phyloP scores from a whole-genome alignment of 2,329 filamentous ascomycete genomes.

The Beauveria asiatica region DNA sequence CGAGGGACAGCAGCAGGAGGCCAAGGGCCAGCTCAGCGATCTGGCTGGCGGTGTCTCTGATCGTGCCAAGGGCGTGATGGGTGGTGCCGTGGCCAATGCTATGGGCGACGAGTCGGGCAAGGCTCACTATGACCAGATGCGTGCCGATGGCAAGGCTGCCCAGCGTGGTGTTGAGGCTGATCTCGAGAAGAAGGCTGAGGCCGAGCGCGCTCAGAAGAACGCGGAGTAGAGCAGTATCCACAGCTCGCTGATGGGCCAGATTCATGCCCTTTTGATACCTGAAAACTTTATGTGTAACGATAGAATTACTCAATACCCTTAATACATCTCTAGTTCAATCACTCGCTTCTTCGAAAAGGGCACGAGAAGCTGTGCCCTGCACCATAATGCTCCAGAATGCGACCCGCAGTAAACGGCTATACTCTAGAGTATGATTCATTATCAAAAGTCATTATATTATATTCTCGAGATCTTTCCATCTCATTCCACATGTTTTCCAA shows the following conservation, averaged over 20 bases:
- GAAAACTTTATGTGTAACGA: conserved; percentile 8
- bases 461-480: too few species aligned
- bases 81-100: conserved; percentile 60
- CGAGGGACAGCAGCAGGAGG: conserved; percentile 73
- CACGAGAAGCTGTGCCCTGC: neutral
- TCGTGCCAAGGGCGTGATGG: conserved; percentile 63
- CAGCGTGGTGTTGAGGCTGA: conserved; percentile 79
- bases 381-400: neutral
- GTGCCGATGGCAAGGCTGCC: conserved; percentile 75
- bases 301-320: conserved; percentile 1
- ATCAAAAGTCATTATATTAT: neutral
- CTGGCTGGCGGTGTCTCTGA: conserved; percentile 55
- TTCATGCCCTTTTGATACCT: conserved; percentile 4
- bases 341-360: neutral
- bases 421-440: neutral
- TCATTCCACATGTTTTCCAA: neutral
- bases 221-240: neutral
- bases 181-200: conserved; percentile 62
- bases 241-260: neutral
- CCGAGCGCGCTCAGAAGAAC: conserved; percentile 19
- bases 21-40: conserved; percentile 72
- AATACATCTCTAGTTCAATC: neutral
- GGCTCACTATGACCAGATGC: conserved; percentile 56
- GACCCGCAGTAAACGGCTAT: neutral
- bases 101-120: conserved; percentile 62